Conservation (phyloP, 768 basidiomycete species). For the Symmetrospora coprosmae region DNA sequence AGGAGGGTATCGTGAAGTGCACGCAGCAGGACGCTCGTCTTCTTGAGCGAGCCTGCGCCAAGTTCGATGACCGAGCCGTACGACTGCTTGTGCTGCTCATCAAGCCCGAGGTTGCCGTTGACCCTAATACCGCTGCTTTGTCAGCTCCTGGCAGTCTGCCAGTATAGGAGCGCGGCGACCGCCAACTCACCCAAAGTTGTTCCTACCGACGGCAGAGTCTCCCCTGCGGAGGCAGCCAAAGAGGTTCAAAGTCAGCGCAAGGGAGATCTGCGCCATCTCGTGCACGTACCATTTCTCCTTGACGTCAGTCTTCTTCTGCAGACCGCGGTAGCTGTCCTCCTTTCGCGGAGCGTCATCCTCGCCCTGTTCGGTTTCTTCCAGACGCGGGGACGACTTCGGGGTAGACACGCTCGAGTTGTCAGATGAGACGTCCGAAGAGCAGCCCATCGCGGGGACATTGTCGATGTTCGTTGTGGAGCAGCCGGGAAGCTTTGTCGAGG, state of each 20-base stretch:
- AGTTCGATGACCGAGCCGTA: conserved; percentile 59
- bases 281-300: conserved; percentile 23
- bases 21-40: conserved; percentile 47
- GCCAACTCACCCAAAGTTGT: conserved; percentile 16
- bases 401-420: too few species aligned
- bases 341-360: neutral
- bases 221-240: conserved; percentile 1
- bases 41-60: conserved; percentile 72
- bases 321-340: neutral
- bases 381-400: neutral
- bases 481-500: neutral
- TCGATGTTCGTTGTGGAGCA: too few species aligned
- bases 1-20: conserved; percentile 46
- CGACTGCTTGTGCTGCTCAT: conserved; percentile 13
- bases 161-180: neutral
- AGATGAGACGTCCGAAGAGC: too few species aligned
- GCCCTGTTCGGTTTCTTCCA: neutral
- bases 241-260: neutral
- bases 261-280: too few species aligned
- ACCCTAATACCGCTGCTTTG: conserved; percentile 35
- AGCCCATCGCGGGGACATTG: too few species aligned
- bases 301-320: conserved; percentile 3
- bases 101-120: conserved; percentile 37
- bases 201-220: conserved; percentile 12
- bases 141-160: neutral